Evolutionary conservation across 352 stramenopile genomes (phyloP).

Genomic region (Pythium periplocum): DNA sequence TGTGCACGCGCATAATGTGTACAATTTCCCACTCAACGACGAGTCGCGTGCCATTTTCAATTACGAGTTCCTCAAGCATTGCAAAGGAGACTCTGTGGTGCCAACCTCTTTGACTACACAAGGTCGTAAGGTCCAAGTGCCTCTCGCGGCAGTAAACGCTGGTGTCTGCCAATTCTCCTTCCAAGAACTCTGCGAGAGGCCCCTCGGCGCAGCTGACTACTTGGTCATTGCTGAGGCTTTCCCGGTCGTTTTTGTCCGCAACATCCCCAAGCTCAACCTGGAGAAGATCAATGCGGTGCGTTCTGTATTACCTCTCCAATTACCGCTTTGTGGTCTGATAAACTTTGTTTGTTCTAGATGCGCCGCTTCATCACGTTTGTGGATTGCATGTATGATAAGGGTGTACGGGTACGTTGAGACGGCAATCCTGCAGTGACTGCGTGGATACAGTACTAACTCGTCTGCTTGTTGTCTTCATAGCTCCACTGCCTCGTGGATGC

Average conservation of each 20-base stretch:
- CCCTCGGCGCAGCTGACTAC: slow-evolving; percentile 93
- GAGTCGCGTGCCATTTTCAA: slow-evolving; percentile 53
- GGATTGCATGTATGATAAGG: slow-evolving; percentile 96
- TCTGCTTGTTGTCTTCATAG: slow-evolving; percentile 17
- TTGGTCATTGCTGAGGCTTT: slow-evolving; percentile 87
- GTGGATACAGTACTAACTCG: slow-evolving; percentile 1
- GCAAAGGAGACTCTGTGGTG: slow-evolving; percentile 36
- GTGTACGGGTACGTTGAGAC: slow-evolving; percentile 43
- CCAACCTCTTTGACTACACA: slow-evolving; percentile 57
- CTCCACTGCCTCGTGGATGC: slow-evolving; percentile 69
- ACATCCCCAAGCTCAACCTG: slow-evolving; percentile 88
- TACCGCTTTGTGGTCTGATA: no score
- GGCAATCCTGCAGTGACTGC: not conserved
- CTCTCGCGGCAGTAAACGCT: slow-evolving; percentile 40
- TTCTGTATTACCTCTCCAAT: not conserved
- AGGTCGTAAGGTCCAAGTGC: slow-evolving; percentile 57
- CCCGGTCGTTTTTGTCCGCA: slow-evolving; percentile 86
- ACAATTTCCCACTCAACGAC: slow-evolving; percentile 47
- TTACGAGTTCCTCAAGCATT: slow-evolving; percentile 53
- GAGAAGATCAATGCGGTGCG: slow-evolving; percentile 85
- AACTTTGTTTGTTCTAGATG: slow-evolving; percentile 23
- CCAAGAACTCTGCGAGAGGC: slow-evolving; percentile 92
- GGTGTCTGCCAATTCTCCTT: slow-evolving; percentile 92
- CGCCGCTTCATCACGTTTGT: slow-evolving; percentile 98
- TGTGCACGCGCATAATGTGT: slow-evolving; percentile 63